Percentiles rank a stretch among this genome's conserved stretches.
These are phyloP conservation scores for Bromus sterilis DNA, from an alignment of 176 grass and related monocot genomes.

Conservation along the genomic window DNA sequence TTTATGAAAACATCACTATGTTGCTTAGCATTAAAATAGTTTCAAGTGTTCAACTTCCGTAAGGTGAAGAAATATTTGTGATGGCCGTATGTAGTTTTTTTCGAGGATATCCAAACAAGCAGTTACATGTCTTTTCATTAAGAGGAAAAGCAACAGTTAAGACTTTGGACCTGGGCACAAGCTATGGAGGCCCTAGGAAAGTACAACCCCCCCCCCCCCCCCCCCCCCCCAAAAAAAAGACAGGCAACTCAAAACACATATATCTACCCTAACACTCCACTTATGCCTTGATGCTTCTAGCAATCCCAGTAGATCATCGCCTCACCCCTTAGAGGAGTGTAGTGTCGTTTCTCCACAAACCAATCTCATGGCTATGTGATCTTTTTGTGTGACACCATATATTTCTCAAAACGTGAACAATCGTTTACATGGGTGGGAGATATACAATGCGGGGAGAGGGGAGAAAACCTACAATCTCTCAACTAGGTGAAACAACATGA, in stretches of 20 bases:
- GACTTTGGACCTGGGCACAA: background rate
- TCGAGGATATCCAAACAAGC: background rate
- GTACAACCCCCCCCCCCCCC: too few relatives aligned
- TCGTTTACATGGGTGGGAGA: too few relatives aligned
- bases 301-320: background rate
- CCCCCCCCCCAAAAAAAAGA: background rate
- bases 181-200: background rate
- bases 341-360: background rate
- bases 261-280: background rate
- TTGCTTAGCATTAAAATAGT: background rate
- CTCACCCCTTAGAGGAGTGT: too few relatives aligned
- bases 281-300: background rate
- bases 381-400: too few relatives aligned
- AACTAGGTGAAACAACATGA: too few relatives aligned
- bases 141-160: background rate
- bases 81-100: background rate
- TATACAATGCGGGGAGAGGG: too few relatives aligned
- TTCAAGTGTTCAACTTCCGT: background rate
- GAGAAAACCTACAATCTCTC: too few relatives aligned
- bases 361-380: background rate
- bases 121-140: background rate
- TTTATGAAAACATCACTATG: background rate
- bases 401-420: too few relatives aligned
- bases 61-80: constrained; percentile 3
- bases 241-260: background rate